Evolutionary conservation across 2,329 filamentous ascomycete genomes (phyloP).

Genomic region (Alternaria sp.): DNA sequence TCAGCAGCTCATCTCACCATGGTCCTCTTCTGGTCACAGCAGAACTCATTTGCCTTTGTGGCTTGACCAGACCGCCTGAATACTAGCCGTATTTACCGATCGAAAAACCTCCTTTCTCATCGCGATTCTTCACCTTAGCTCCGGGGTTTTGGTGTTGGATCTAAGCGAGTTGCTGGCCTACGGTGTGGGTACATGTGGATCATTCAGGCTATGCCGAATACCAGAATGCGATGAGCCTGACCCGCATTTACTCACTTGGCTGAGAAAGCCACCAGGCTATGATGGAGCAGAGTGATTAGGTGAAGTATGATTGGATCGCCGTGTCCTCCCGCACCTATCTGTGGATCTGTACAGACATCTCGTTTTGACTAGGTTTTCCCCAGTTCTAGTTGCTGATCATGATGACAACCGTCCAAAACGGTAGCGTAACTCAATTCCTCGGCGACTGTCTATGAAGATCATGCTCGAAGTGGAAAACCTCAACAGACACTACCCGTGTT

Average conservation of each 20-base stretch:
- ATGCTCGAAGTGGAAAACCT: too few relatives aligned
- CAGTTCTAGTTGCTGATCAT: constrained; percentile 2
- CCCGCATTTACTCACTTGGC: too few relatives aligned
- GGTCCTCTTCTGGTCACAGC: too few relatives aligned
- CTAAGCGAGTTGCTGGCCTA: neutral
- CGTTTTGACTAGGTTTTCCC: neutral
- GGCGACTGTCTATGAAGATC: neutral
- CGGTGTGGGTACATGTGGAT: too few relatives aligned
- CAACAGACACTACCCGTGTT: too few relatives aligned
- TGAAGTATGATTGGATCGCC: neutral
- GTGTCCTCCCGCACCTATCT: neutral
- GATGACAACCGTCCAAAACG: neutral
- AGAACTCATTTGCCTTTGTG: too few relatives aligned
- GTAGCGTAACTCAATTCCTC: neutral
- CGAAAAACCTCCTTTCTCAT: constrained; percentile 3
- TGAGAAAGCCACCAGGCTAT: too few relatives aligned
- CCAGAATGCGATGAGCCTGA: too few relatives aligned
- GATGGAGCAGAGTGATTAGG: too few relatives aligned
- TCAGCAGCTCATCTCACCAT: too few relatives aligned
- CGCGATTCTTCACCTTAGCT: neutral
- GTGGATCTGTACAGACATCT: neutral
- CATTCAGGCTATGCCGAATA: too few relatives aligned
- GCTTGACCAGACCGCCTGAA: neutral
- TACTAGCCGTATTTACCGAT: neutral
- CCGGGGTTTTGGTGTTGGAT: neutral